phyloP scores from a whole-genome alignment of 1,284 basidiomycete species.

The Irpex sp. region DNA sequence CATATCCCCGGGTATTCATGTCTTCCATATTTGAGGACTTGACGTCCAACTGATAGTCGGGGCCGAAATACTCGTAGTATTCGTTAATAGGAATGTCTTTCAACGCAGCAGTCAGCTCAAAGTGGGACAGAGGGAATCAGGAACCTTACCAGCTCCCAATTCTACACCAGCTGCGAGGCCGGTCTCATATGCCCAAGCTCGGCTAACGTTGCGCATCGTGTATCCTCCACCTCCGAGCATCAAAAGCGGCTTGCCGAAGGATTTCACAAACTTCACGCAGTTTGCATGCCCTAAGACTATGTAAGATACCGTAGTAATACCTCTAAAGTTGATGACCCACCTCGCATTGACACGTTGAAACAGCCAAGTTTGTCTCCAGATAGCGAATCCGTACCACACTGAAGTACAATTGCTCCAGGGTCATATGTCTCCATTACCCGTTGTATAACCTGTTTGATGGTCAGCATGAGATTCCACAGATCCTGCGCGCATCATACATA shows the following conservation, averaged over 20 bases:
- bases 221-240: slow-evolving; percentile 97
- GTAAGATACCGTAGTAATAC: not conserved
- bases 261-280: slow-evolving; percentile 97
- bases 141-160: slow-evolving; percentile 67
- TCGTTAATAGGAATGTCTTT: slow-evolving; percentile 94
- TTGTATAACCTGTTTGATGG: slow-evolving; percentile 75
- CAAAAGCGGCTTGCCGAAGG: slow-evolving; percentile 90
- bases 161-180: slow-evolving; percentile 96
- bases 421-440: slow-evolving; percentile 96
- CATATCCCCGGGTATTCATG: slow-evolving; percentile 89
- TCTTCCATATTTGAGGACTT: slow-evolving; percentile 96
- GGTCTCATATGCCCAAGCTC: slow-evolving; percentile 98
- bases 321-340: slow-evolving; percentile 33
- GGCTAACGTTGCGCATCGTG: slow-evolving; percentile 96
- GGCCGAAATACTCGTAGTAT: slow-evolving; percentile 99
- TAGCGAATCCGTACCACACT: slow-evolving; percentile 98
- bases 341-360: slow-evolving; percentile 96
- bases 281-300: slow-evolving; percentile 79
- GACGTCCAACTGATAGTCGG: slow-evolving; percentile 97
- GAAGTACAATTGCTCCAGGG: slow-evolving; percentile 94
- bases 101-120: not conserved
- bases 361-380: slow-evolving; percentile 96
- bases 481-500: slow-evolving; percentile 34
- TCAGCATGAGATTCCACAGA: not conserved
- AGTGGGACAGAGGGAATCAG: not conserved